Percentiles rank a stretch among this genome's conserved stretches.
Evolutionary conservation across 306 rosid genomes (phyloP).

Genomic region (Chamaecrista fasciculata): DNA sequence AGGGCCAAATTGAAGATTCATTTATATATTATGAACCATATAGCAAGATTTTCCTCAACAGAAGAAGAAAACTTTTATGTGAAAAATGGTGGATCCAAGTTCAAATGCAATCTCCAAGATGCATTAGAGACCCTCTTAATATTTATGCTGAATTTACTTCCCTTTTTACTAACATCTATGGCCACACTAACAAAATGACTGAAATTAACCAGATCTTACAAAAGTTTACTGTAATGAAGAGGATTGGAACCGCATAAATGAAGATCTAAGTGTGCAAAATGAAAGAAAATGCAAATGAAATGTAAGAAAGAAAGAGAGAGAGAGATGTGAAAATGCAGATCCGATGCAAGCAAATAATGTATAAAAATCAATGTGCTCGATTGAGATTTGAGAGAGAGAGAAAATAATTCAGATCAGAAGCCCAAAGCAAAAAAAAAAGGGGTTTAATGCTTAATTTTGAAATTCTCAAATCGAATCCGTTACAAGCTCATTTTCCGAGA

Average conservation of each 20-base stretch:
- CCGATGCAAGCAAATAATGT: background rate
- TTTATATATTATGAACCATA: too few species aligned
- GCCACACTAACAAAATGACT: constrained; percentile 2
- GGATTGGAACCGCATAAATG: background rate
- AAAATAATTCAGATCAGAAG: constrained; percentile 31
- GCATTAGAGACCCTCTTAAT: background rate
- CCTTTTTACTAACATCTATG: constrained; percentile 14
- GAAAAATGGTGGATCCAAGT: background rate
- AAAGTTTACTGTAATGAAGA: constrained; percentile 5
- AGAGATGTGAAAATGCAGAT: background rate
- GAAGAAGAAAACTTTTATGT: too few species aligned
- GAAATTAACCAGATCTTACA: constrained; percentile 48
- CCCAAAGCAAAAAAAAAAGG: background rate
- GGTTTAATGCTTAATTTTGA: background rate
- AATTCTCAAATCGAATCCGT: background rate
- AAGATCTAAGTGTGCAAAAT: constrained; percentile 34
- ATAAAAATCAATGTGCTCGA: background rate
- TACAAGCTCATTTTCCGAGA: constrained; percentile 10
- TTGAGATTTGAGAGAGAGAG: background rate
- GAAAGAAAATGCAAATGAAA: constrained; percentile 32
- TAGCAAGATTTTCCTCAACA: too few species aligned
- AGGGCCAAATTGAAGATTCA: background rate
- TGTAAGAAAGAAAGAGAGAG: background rate
- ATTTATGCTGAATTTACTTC: constrained; percentile 13
- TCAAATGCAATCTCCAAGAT: background rate